A percentile compares a stretch with the other conserved stretches of the same genome.
phyloP scores from a whole-genome alignment of 2,329 filamentous ascomycete species.

The Colletotrichum acutatum region DNA sequence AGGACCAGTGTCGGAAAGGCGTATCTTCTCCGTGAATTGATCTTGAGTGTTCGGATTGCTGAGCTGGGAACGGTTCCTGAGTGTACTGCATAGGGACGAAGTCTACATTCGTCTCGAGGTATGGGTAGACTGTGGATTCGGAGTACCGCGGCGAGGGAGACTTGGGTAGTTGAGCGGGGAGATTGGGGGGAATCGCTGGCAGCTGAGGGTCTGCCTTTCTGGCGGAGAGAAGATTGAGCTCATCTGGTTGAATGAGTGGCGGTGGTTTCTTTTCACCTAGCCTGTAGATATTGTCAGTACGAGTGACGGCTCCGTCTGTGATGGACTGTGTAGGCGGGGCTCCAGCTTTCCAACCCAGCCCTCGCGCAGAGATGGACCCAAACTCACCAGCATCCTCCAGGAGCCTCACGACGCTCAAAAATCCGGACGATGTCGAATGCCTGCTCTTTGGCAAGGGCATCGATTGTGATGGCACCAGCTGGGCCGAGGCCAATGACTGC shows the following conservation, averaged over 20 bases:
- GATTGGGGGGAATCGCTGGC: conserved; percentile 51
- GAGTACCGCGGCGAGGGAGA: conserved; percentile 60
- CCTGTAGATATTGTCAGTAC: conserved; percentile 43
- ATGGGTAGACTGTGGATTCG: conserved; percentile 70
- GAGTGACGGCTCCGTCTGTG: too few species aligned
- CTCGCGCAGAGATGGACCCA: too few species aligned
- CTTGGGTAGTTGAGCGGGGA: conserved; percentile 58
- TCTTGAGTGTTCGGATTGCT: conserved; percentile 43
- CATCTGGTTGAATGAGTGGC: conserved; percentile 48
- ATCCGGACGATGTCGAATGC: conserved; percentile 68
- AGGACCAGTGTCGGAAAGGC: conserved; percentile 70
- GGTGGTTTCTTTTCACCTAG: conserved; percentile 51
- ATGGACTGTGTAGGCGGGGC: too few species aligned
- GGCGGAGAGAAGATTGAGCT: conserved; percentile 57
- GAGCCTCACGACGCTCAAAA: conserved; percentile 69
- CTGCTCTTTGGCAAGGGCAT: conserved; percentile 69
- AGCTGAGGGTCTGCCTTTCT: conserved; percentile 62
- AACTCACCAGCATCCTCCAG: conserved; percentile 70
- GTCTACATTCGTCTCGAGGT: conserved; percentile 73
- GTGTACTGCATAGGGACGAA: conserved; percentile 69
- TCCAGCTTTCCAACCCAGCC: too few species aligned
- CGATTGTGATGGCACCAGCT: conserved; percentile 68
- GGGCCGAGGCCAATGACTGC: conserved; percentile 72
- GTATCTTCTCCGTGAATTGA: conserved; percentile 63
- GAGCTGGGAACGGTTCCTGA: conserved; percentile 62